phyloP scores from a whole-genome alignment of 2,329 filamentous ascomycete genomes.

The Colletotrichum sansevieriae region DNA sequence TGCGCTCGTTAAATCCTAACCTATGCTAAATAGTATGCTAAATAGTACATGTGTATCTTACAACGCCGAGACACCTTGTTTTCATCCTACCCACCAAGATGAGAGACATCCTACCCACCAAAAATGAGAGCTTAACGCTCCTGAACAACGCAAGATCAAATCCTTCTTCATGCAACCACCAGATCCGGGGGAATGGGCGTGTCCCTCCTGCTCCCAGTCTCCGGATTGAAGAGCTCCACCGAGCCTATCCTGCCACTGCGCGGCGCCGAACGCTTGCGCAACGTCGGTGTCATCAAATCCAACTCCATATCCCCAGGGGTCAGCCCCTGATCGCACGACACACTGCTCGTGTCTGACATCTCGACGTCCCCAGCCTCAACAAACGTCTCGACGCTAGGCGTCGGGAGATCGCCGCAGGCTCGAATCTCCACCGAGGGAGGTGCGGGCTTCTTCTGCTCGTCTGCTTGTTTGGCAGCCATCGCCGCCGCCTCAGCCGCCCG shows the following conservation, averaged over 20 bases:
- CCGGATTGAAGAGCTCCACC: conserved; percentile 47
- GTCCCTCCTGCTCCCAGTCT: conserved; percentile 50
- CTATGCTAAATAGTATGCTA: conserved; percentile 16
- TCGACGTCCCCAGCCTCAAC: conserved; percentile 57
- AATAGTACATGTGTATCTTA: conserved; percentile 33
- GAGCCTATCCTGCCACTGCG: conserved; percentile 45
- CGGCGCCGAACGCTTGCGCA: conserved; percentile 40
- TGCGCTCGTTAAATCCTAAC: conserved; percentile 34
- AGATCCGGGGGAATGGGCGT: conserved; percentile 53
- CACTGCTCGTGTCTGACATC: conserved; percentile 62
- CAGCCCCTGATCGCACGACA: conserved; percentile 51
- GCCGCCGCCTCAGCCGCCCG: conserved; percentile 50
- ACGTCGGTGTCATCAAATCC: conserved; percentile 57
- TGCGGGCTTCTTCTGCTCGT: conserved; percentile 25
- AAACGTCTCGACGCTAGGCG: conserved; percentile 57
- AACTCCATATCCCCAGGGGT: conserved; percentile 50
- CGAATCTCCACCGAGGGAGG: conserved; percentile 30
- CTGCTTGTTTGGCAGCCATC: conserved; percentile 43
- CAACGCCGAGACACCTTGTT: conserved; percentile 19
- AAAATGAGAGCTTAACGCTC: background rate
- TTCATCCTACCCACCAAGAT: conserved; percentile 15
- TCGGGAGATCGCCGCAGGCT: conserved; percentile 50
- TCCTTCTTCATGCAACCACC: conserved; percentile 37
- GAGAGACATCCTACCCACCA: conserved; percentile 1
- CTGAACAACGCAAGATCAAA: too few species aligned